These are phyloP conservation scores for Nitzschia sp. DNA, from an alignment of 108 stramenopile species.

Conservation along the genomic window DNA sequence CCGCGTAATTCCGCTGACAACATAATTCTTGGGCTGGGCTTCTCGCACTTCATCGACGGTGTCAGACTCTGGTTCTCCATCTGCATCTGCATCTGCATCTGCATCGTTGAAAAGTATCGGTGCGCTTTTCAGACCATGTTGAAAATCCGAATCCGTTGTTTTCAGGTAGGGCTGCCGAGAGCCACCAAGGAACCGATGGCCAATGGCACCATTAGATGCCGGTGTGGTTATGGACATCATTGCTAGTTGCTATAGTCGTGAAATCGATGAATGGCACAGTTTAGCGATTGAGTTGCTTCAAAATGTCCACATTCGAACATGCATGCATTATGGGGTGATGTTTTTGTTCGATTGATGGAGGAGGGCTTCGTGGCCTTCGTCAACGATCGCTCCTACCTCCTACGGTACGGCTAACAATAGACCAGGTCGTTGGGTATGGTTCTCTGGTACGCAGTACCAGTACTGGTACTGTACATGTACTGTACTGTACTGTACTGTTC, in stretches of 20 bases:
- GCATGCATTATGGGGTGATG: not conserved
- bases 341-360: no score
- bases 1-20: not conserved
- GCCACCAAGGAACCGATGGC: not conserved
- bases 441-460: no score
- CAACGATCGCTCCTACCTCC: no score
- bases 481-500: no score
- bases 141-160: not conserved
- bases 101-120: not conserved
- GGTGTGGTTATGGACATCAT: slow-evolving; percentile 4
- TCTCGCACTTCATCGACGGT: not conserved
- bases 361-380: no score
- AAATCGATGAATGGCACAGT: no score
- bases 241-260: not conserved
- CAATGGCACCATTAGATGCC: not conserved
- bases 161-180: not conserved
- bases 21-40: not conserved
- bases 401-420: no score
- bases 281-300: no score
- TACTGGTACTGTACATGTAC: no score
- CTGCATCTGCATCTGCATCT: not conserved
- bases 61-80: not conserved
- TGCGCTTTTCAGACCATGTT: not conserved
- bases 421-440: no score
- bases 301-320: not conserved